Conservation (phyloP, 345 rosid species). For the Rubroshorea leprosula region DNA sequence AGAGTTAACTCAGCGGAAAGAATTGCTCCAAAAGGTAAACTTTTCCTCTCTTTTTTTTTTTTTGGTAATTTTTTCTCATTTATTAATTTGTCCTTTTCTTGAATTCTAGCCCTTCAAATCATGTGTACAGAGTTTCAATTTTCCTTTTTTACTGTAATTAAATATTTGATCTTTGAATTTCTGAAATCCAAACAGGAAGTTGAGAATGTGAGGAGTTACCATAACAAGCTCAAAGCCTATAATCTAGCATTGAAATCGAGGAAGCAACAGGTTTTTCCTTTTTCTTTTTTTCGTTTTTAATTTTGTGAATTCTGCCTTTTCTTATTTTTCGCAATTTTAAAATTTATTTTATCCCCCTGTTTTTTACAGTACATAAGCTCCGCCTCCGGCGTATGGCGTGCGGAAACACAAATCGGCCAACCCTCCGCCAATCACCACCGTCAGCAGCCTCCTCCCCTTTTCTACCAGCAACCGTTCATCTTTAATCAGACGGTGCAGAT, state of each 20-base stretch:
- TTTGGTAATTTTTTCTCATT: neutral
- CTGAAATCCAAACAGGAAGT: slow-evolving; percentile 26
- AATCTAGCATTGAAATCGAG: slow-evolving; percentile 24
- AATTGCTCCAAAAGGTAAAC: slow-evolving; percentile 16
- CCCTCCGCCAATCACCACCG: neutral
- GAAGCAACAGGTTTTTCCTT: slow-evolving; percentile 20
- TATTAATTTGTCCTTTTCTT: slow-evolving; percentile 8
- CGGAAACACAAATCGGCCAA: neutral
- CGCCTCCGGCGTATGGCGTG: too few relatives aligned
- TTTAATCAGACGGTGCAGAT: slow-evolving; percentile 6
- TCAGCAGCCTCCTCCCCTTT: neutral
- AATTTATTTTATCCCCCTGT: too few relatives aligned
- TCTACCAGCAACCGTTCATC: slow-evolving; percentile 7
- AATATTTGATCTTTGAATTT: neutral
- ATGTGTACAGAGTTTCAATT: too few relatives aligned
- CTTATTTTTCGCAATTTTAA: neutral
- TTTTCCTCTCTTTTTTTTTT: neutral
- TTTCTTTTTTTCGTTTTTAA: neutral
- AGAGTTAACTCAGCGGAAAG: slow-evolving; percentile 7
- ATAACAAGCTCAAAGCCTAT: slow-evolving; percentile 9
- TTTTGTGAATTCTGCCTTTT: neutral
- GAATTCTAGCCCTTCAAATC: too few relatives aligned
- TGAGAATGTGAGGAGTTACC: neutral
- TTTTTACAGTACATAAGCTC: neutral
- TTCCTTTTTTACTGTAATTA: neutral